Base-by-base conservation (phyloP, 2,329 filamentous ascomycete genomes). In the Achaetomium macrosporum region DNA sequence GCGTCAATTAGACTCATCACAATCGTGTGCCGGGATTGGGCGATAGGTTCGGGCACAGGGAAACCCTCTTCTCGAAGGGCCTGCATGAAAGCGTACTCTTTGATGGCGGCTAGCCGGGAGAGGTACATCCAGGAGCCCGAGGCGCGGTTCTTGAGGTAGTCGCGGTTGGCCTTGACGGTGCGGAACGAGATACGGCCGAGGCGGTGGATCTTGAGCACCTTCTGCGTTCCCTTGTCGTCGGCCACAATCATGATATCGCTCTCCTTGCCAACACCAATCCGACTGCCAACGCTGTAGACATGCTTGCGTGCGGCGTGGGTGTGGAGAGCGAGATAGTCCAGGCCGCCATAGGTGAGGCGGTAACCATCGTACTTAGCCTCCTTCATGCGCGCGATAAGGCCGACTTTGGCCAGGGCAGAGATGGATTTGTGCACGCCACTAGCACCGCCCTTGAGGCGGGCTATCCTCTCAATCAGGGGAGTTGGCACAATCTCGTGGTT, bases 331-430 rank as follows among this genome's bases (percentile, higher is more conserved):
- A 99, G 84, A 71, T 99, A 99, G 74, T 99, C 93, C 44, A 97
- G 83, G 2, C 93, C 93, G 63, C 93, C 93, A 68, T 99, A 99
- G 7, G 92, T 96, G 50, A 99, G 79, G 49, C 95, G 85, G 73
- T 99, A 99, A 57, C 93, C 93, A 65, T 99, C 93, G 72, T 99
- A 99, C 70, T 90, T 92, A 58, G 92, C 89, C 69, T 97, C 96
- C 71, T 96, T 95, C 62, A 96, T 84, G 62, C 88, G 88, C 42
- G 88, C 90, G 64, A 99, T 96, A 63, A 99, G 79, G 55, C 89
- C 89, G 45, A 86, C 84, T 71, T 99, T 99, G 58, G 93, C 93
- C 48, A 99, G 83, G 49, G 83, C 85, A 20, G 91, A 95, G 61
- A 99, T 97, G 66, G 84, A 86, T 64, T 79, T 88, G 70, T 93